Base-by-base conservation (phyloP, 805 yeast species). In the Myxozyma udenii region DNA sequence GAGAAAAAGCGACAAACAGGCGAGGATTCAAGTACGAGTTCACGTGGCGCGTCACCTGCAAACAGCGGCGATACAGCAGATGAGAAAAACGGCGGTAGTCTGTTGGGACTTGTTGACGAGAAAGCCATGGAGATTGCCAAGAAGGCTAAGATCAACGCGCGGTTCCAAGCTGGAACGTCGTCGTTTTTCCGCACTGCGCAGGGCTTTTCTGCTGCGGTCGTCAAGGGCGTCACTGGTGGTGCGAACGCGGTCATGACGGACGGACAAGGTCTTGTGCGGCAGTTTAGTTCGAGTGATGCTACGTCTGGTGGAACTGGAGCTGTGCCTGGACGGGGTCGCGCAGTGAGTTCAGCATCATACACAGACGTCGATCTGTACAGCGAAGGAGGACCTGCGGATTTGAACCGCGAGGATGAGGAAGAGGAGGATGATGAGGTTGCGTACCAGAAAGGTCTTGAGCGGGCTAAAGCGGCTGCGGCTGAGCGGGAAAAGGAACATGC, bases 131-230 rank as follows among this genome's bases (percentile, higher is more conserved):
- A 23, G 22, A 42, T 19, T 7, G 48, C 47, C 14, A 26, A 41
- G 21, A 44, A 42, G 11, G 41, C 52, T 3, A 49, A 47, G 30
- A 48, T 48, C 21, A 52, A 47, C 28, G 40, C 54, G 11, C 51
- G 58, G 12, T 23, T 50, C n/a, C 48, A 43, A 23, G 58, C 52
- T 16, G 50, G 53, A 6, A 43, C 50, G 3, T 26, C 52, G 11
- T 54, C 58, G 32, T 45, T 54, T 16, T 54, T 54, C 38, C 21
- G 44, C 3, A 51, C 58, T 11, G 58, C 58, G 24, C 58, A 54
- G 32, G 58, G 58, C 2, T 25, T 54, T 1, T 54, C 58, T 5
- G 58, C 60, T 2, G 60, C 60, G 7, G 60, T 53, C 3, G 58
- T 55, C 35, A 55, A 51, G 30, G 58, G 56, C 18, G 58, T 55